Evolutionary conservation across 1,284 basidiomycete species (phyloP).

Genomic region (Tylopilus sp.): DNA sequence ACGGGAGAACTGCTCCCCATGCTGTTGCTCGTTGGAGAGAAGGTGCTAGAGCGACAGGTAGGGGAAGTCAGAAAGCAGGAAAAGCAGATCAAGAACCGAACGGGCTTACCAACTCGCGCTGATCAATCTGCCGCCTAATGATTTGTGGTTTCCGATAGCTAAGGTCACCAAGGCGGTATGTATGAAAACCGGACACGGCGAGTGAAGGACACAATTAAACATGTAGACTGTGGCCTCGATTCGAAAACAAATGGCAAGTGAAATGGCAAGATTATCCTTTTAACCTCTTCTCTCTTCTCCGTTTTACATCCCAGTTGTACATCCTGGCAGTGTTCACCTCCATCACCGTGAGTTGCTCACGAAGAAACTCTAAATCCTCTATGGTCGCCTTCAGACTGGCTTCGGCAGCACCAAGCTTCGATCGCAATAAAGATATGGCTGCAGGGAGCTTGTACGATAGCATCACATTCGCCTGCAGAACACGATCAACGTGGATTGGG

Average conservation of each 20-base stretch:
- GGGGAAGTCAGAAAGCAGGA: neutral
- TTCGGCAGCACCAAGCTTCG: constrained; percentile 79
- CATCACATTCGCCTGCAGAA: constrained; percentile 90
- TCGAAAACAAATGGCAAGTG: too few species aligned
- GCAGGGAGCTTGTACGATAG: constrained; percentile 87
- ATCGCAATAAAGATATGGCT: constrained; percentile 72
- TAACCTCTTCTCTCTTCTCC: constrained; percentile 45
- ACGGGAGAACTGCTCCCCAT: constrained; percentile 2
- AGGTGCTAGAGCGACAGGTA: too few species aligned
- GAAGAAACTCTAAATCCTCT: constrained; percentile 90
- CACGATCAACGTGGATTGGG: neutral
- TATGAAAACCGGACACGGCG: too few species aligned
- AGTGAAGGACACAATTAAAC: too few species aligned
- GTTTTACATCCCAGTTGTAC: constrained; percentile 95
- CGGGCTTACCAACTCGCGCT: too few species aligned
- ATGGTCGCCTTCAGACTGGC: constrained; percentile 65
- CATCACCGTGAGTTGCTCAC: constrained; percentile 96
- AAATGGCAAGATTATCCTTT: neutral
- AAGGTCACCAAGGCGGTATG: too few species aligned
- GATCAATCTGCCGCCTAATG: too few species aligned
- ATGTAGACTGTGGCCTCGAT: too few species aligned
- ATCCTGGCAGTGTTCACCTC: constrained; percentile 97
- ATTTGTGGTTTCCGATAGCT: too few species aligned
- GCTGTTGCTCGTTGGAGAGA: neutral
- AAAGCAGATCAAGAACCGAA: neutral